Percentiles rank a stretch among this genome's conserved stretches.
These are phyloP conservation scores for Diplodia seriata DNA, from an alignment of 2,329 filamentous ascomycete species.

Conservation along the genomic window DNA sequence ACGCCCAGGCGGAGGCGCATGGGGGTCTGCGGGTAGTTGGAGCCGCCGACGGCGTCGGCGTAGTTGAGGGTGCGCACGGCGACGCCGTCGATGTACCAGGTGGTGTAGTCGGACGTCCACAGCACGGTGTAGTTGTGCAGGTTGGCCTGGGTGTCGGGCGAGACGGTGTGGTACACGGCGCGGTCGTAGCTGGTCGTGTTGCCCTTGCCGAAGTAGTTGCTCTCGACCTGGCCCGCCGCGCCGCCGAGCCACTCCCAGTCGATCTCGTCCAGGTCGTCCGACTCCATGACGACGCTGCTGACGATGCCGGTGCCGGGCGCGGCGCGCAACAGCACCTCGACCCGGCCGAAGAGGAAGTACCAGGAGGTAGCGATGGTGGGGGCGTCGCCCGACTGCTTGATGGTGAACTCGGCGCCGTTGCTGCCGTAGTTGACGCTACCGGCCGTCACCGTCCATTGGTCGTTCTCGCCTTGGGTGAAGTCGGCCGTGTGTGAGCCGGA, in stretches of 20 bases:
- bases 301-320: constrained; percentile 75
- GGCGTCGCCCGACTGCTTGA: constrained; percentile 50
- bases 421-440: constrained; percentile 46
- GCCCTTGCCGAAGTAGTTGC: constrained; percentile 77
- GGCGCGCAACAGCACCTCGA: constrained; percentile 75
- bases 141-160: constrained; percentile 55
- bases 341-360: constrained; percentile 81
- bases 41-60: constrained; percentile 58
- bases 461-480: constrained; percentile 42
- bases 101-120: constrained; percentile 69
- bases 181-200: constrained; percentile 70
- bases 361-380: constrained; percentile 74
- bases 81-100: constrained; percentile 71
- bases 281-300: constrained; percentile 77
- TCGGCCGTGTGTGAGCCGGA: constrained; percentile 41
- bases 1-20: constrained; percentile 58
- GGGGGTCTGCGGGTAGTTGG: constrained; percentile 73
- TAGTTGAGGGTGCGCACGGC: constrained; percentile 66
- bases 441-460: constrained; percentile 33
- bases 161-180: constrained; percentile 63
- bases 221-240: constrained; percentile 66
- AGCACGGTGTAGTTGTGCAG: constrained; percentile 69
- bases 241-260: constrained; percentile 78
- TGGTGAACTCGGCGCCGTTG: constrained; percentile 53
- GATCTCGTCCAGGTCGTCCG: constrained; percentile 80